Percentiles rank a stretch among this genome's conserved stretches.
phyloP scores from a whole-genome alignment of 1,284 basidiomycete genomes.

The Boletus semigastroideus region DNA sequence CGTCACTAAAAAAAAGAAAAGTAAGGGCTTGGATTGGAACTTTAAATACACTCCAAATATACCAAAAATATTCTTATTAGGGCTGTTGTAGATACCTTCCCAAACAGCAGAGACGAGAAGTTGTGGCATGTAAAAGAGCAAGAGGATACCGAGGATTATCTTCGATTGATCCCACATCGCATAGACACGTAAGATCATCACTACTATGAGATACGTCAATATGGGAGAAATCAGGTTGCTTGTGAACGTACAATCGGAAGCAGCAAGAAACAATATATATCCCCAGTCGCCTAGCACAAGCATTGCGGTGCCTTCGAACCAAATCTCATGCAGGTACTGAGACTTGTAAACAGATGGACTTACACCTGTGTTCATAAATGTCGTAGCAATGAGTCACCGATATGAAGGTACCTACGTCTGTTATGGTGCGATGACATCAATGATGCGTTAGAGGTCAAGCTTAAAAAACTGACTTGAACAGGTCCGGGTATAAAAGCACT shows the following conservation, averaged over 20 bases:
- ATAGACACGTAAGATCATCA: conserved; percentile 17
- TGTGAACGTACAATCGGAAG: conserved; percentile 9
- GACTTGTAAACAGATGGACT: neutral
- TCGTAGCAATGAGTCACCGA: neutral
- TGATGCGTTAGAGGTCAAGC: neutral
- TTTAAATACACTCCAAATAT: neutral
- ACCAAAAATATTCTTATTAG: conserved; percentile 4
- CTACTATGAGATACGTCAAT: conserved; percentile 5
- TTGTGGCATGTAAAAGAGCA: conserved; percentile 1
- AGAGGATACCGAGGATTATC: conserved; percentile 4
- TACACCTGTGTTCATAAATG: conserved; percentile 9
- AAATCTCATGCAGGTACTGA: neutral
- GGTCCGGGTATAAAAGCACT: conserved; percentile 7
- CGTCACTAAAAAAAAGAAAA: neutral
- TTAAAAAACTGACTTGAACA: neutral
- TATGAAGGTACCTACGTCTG: conserved; percentile 4
- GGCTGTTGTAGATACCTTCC: conserved; percentile 4
- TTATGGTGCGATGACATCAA: neutral
- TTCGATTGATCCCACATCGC: conserved; percentile 13
- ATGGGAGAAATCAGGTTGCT: neutral
- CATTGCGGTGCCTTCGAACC: conserved; percentile 6
- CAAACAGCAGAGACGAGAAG: conserved; percentile 3
- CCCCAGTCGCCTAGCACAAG: conserved; percentile 6
- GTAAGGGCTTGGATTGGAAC: neutral
- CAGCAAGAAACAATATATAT: conserved; percentile 11